phyloP scores from a whole-genome alignment of 1,139 yeast genomes.

The Hansenula lynferdii region DNA sequence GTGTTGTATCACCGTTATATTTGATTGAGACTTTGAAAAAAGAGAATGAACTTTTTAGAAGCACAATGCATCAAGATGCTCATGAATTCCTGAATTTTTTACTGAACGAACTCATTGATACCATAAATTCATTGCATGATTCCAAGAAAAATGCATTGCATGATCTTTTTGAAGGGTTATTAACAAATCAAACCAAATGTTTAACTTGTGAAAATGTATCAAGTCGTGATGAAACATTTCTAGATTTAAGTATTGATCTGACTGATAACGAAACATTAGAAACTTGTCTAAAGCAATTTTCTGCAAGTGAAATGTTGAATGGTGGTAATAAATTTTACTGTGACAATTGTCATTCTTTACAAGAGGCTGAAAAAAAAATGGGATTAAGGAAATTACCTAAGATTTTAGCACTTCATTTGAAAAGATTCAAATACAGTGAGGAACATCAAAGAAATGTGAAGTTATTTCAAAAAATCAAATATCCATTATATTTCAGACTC shows the following conservation, averaged over 20 bases:
- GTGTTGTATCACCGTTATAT: constrained; percentile 79
- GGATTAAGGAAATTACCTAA: constrained; percentile 76
- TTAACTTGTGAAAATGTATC: constrained; percentile 86
- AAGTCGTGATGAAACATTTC: constrained; percentile 76
- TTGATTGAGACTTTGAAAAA: constrained; percentile 72
- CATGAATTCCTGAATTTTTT: constrained; percentile 91
- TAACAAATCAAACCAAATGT: constrained; percentile 88
- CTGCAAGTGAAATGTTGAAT: constrained; percentile 79
- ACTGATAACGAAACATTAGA: constrained; percentile 62
- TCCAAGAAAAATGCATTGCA: constrained; percentile 49
- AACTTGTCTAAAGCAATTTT: constrained; percentile 71
- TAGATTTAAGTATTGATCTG: constrained; percentile 83
- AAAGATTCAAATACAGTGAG: constrained; percentile 89
- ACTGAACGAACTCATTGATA: constrained; percentile 77
- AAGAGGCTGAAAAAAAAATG: constrained; percentile 94
- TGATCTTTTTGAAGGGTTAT: constrained; percentile 74
- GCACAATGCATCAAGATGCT: constrained; percentile 97
- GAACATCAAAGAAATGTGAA: constrained; percentile 77
- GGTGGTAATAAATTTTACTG: constrained; percentile 92
- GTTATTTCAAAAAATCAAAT: constrained; percentile 78
- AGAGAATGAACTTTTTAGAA: constrained; percentile 80
- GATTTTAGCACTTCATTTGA: constrained; percentile 75
- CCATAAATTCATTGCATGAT: constrained; percentile 28
- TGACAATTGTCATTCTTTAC: constrained; percentile 84
- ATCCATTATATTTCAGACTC: constrained; percentile 69